Evolutionary conservation across 2,329 filamentous ascomycete species (phyloP), one percentile per base, ranked within the genome.

Genomic region (Botrytis porri): DNA sequence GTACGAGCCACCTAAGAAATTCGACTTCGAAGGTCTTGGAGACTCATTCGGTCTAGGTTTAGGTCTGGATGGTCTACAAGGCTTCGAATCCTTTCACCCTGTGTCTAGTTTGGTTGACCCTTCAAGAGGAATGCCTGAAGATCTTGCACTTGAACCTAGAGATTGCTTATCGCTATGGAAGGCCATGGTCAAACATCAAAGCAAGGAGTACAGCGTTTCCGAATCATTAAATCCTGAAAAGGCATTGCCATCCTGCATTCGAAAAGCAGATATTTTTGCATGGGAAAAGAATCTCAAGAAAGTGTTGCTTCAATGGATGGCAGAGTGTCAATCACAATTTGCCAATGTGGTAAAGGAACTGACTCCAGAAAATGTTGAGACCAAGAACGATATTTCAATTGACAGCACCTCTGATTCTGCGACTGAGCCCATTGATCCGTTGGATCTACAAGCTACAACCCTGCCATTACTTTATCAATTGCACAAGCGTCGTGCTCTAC

Each of bases 161-260:
- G 92, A 95, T 79, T 94, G 91, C 77, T 83, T 90, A 10, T 84
- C 83, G 1, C 82, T 94, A 0, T 94, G 90, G 88, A 83, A 87
- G 73, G 84, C 84, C 10, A 91, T 95, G 89, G 80, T 81, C 0
- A 87, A 88, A 75, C 82, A 87, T 67, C 84, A 90, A 77, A 89
- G 83, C 0, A 75, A 81, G 3, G 76, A 83, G 0, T 90, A 86
- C 77, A 83, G 84, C 0, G 79, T 93, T 1, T 83, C 85, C 3
- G 79, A 82, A 9, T 79, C 82, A 0, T 82, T 93, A 8, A 79
- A 86, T 63, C 90, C 88, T 0, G 79, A 81, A 0, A 80, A 83
- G 20, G 82, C 83, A 10, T 82, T 91, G 16, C 86, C 87, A 1
- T 79, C 81, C 1, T 83, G 89, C 2, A 85, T 92, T 39, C 86